Percentiles rank a stretch among this genome's conserved stretches.
Evolutionary conservation across 2,329 filamentous ascomycete species (phyloP).

Genomic region (Thelonectria rubi): DNA sequence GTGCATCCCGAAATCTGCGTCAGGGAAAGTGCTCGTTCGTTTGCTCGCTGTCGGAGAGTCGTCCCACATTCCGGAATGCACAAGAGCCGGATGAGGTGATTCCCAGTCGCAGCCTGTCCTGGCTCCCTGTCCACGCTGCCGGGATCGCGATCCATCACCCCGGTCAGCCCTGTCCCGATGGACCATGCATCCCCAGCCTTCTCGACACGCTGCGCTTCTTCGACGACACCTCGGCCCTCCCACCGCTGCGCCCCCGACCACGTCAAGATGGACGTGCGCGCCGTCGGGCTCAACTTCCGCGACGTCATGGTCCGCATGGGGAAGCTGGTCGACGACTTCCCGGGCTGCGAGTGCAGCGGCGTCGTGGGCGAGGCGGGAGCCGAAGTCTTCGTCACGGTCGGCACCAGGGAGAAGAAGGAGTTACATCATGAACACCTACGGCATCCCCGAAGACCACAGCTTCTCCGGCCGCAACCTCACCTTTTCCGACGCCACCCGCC

Average conservation of each 20-base stretch:
- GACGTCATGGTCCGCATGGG: conserved; percentile 28
- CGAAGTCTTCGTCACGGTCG: conserved; percentile 40
- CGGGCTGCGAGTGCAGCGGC: conserved; percentile 9
- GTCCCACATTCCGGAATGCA: background rate
- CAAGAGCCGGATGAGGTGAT: conserved; percentile 6
- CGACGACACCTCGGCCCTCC: conserved; percentile 16
- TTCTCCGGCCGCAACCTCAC: conserved; percentile 40
- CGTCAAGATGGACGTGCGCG: conserved; percentile 18
- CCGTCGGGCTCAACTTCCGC: conserved; percentile 25
- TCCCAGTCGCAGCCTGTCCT: background rate
- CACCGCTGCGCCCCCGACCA: conserved; percentile 6
- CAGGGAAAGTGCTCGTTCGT: background rate
- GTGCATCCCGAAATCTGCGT: background rate
- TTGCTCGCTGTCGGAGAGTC: background rate
- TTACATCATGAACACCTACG: conserved; percentile 38
- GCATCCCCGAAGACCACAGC: conserved; percentile 43
- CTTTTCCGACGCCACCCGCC: conserved; percentile 39
- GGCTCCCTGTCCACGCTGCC: conserved; percentile 4
- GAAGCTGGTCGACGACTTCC: conserved; percentile 9
- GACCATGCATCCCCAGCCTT: conserved; percentile 15
- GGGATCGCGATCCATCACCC: conserved; percentile 1
- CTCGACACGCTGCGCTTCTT: conserved; percentile 19
- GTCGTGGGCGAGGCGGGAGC: conserved; percentile 1
- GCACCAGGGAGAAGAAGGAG: conserved; percentile 41
- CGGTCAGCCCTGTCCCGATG: no score